phyloP scores from a whole-genome alignment of 2,329 filamentous ascomycete genomes.

The Neofusicoccum sp. region DNA sequence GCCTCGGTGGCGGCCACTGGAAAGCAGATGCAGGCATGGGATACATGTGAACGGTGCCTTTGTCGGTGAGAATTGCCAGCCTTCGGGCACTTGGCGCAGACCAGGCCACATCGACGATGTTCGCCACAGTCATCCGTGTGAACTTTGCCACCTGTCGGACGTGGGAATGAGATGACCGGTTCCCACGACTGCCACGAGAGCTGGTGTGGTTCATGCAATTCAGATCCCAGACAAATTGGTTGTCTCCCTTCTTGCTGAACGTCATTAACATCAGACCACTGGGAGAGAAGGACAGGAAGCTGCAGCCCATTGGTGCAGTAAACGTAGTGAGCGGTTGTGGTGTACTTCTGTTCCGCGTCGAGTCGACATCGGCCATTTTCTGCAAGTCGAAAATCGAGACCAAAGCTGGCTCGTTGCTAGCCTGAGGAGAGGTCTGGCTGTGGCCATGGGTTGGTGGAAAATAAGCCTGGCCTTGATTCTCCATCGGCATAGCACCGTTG shows the following conservation, averaged over 20 bases:
- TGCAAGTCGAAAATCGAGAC: conserved; percentile 74
- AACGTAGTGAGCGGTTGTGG: conserved; percentile 69
- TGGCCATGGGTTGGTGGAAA: conserved; percentile 76
- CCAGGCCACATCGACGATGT: conserved; percentile 89
- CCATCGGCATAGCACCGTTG: conserved; percentile 21
- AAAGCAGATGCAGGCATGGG: conserved; percentile 81
- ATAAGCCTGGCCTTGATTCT: conserved; percentile 44
- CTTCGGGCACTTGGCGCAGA: conserved; percentile 76
- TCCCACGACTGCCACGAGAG: conserved; percentile 39
- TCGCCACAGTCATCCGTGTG: conserved; percentile 85
- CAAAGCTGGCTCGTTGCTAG: conserved; percentile 64
- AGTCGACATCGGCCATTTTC: conserved; percentile 49
- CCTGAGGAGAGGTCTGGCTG: conserved; percentile 52
- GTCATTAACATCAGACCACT: conserved; percentile 73
- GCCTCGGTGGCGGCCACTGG: conserved; percentile 75
- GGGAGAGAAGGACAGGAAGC: conserved; percentile 75
- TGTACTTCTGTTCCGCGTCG: conserved; percentile 50
- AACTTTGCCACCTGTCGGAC: conserved; percentile 87
- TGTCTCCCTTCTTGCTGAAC: conserved; percentile 78
- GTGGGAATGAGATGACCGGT: conserved; percentile 26
- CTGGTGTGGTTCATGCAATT: conserved; percentile 52
- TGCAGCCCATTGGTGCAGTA: conserved; percentile 69
- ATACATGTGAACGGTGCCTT: conserved; percentile 91
- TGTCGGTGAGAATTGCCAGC: conserved; percentile 85
- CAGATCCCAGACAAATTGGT: conserved; percentile 79